These are phyloP conservation scores for Erodium trifolium DNA, from an alignment of 441 rosid genomes.

Conservation along the genomic window DNA sequence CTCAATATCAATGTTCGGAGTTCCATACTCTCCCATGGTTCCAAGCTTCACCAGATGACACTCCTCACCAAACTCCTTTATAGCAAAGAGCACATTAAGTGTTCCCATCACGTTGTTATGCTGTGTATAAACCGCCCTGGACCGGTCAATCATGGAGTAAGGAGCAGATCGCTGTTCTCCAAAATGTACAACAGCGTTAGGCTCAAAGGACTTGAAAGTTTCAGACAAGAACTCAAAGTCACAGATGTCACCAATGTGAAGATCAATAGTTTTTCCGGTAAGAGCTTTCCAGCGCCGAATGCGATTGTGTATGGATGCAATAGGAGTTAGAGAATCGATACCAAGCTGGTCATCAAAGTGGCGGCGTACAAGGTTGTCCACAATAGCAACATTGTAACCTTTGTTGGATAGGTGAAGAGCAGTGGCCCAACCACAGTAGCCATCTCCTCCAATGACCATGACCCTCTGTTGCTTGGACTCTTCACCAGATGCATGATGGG, in stretches of 20 bases:
- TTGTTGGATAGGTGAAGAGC: slow-evolving; percentile 81
- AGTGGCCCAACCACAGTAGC: slow-evolving; percentile 96
- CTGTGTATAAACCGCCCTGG: slow-evolving; percentile 79
- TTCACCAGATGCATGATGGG: slow-evolving; percentile 24
- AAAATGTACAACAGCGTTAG: slow-evolving; percentile 85
- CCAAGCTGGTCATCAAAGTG: slow-evolving; percentile 88
- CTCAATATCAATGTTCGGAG: slow-evolving; percentile 92
- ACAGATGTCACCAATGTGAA: slow-evolving; percentile 76
- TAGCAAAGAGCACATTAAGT: slow-evolving; percentile 83
- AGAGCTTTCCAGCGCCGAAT: slow-evolving; percentile 73
- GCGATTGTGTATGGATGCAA: slow-evolving; percentile 71
- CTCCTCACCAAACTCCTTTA: slow-evolving; percentile 76
- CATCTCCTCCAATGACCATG: slow-evolving; percentile 94
- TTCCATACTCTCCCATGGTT: slow-evolving; percentile 96
- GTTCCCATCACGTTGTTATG: slow-evolving; percentile 92
- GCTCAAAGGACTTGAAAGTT: slow-evolving; percentile 68
- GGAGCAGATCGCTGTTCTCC: slow-evolving; percentile 97
- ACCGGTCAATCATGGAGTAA: slow-evolving; percentile 90
- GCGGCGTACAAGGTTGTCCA: slow-evolving; percentile 74
- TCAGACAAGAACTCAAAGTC: slow-evolving; percentile 83
- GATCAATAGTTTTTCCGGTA: slow-evolving; percentile 71
- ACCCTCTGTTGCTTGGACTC: slow-evolving; percentile 52
- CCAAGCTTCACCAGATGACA: slow-evolving; percentile 94
- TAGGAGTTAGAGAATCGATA: slow-evolving; percentile 76
- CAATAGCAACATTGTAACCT: slow-evolving; percentile 76